These are phyloP conservation scores for Nitzschia palea DNA, from an alignment of 108 stramenopile genomes.

Conservation along the genomic window DNA sequence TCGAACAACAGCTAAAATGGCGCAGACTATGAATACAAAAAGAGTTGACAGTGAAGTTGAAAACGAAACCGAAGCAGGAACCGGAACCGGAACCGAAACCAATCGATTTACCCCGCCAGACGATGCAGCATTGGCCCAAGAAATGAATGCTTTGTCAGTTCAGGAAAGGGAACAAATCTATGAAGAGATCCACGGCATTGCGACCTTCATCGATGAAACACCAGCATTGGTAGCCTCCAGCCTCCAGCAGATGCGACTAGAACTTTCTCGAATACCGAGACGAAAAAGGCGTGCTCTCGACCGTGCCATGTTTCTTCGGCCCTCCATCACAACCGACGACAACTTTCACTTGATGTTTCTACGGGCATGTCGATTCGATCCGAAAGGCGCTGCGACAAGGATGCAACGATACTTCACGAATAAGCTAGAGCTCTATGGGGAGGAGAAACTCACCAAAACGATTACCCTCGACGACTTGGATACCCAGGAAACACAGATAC, in stretches of 20 bases:
- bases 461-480: slow-evolving; percentile 36
- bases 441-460: slow-evolving; percentile 19
- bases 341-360: slow-evolving; percentile 39
- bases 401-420: slow-evolving; percentile 31
- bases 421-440: slow-evolving; percentile 33
- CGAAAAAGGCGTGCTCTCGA: not conserved
- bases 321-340: slow-evolving; percentile 1
- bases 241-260: not conserved
- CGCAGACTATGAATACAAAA: too few species aligned
- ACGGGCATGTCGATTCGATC: slow-evolving; percentile 40
- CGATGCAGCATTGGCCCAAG: too few species aligned
- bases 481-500: not conserved
- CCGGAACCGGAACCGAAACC: too few species aligned
- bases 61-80: too few species aligned
- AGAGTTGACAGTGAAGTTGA: too few species aligned
- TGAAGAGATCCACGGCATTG: slow-evolving; percentile 13
- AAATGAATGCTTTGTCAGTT: not conserved
- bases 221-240: not conserved
- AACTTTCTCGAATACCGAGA: slow-evolving; percentile 1
- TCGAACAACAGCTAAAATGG: too few species aligned
- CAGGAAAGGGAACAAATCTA: slow-evolving; percentile 3
- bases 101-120: too few species aligned
- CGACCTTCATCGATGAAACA: not conserved
- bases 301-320: slow-evolving; percentile 1
- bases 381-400: slow-evolving; percentile 21